A percentile compares a stretch with the other conserved stretches of the same genome.
Conservation (phyloP, 495 filamentous ascomycete genomes). For the Daldinia vernicosa region DNA sequence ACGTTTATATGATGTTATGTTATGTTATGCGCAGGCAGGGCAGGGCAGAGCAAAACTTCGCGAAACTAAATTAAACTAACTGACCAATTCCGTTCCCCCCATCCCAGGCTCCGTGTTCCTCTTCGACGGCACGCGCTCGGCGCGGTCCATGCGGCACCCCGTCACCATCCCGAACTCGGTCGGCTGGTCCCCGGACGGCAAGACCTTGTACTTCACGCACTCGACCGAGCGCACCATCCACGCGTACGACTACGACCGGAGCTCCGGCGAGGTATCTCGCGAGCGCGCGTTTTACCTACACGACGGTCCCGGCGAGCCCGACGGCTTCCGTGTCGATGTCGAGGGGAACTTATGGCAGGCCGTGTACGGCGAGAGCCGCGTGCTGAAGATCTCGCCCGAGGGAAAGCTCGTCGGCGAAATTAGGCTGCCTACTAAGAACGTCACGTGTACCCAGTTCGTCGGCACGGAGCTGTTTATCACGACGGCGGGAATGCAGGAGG, state of each 20-base stretch:
- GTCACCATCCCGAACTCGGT: slow-evolving; percentile 90
- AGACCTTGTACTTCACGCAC: slow-evolving; percentile 86
- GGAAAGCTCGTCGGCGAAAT: slow-evolving; percentile 74
- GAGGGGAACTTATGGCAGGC: slow-evolving; percentile 81
- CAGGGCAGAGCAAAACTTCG: too few relatives aligned
- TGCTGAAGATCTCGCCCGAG: slow-evolving; percentile 71
- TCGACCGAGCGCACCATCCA: slow-evolving; percentile 75
- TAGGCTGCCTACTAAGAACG: slow-evolving; percentile 70
- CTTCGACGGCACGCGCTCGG: slow-evolving; percentile 44
- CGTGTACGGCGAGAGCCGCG: slow-evolving; percentile 74
- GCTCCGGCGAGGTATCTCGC: slow-evolving; percentile 72
- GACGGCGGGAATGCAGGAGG: slow-evolving; percentile 68
- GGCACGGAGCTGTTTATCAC: slow-evolving; percentile 81
- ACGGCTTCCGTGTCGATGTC: slow-evolving; percentile 77
- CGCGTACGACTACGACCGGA: slow-evolving; percentile 76
- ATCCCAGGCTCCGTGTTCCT: slow-evolving; percentile 52
- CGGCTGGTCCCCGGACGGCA: slow-evolving; percentile 73
- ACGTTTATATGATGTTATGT: neutral
- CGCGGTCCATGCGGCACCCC: slow-evolving; percentile 42
- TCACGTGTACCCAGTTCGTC: slow-evolving; percentile 77
- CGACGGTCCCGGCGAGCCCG: slow-evolving; percentile 69
- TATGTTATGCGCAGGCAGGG: too few relatives aligned
- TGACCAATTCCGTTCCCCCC: neutral
- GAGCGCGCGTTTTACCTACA: slow-evolving; percentile 72
- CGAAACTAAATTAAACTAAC: too few relatives aligned